Evolutionary conservation across 2,329 filamentous ascomycete genomes (phyloP), one percentile per base, ranked within the genome.

Genomic region (Emergomyces pasteurianus): DNA sequence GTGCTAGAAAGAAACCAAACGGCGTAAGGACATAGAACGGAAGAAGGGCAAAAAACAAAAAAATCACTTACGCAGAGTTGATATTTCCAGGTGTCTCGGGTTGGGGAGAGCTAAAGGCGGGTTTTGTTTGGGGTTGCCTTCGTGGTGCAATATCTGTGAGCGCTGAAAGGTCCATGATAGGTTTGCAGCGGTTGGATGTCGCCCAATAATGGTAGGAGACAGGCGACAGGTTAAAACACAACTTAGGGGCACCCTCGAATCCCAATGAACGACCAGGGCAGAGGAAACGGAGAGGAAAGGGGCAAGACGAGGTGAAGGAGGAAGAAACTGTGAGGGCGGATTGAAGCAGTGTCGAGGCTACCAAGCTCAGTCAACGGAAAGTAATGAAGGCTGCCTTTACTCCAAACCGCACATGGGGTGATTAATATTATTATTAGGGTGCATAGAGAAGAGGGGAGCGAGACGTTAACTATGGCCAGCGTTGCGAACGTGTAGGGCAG

Each of bases 141-240:
- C 62, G 61, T 34, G 62, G 60, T 59, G 64, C 55, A 43, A 60
- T 46, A 38, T 61, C 64, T 38, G 64, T 62, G 59, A 65, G 53
- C n/a, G 58, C 55, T 54, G 64, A 65, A 58, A 65, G 60, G 60
- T 65, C 64, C 64, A 65, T 65, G 59, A 50, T 58, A 58, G 31
- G 23, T 26, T 49, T 38, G 43, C 23, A 26, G 28, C 36, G 34
- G n/a, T 16, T 28, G 43, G 23, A 38, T 28, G 31, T 28, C 42
- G 23, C 34, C 42, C 46, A 40, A 52, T 36, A 21, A 26, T 31
- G 43, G 21, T 21, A 16, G 31, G 26, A 26, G 34, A 55, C 12
- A 7, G 31, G 1, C 21, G 54, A n/a, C 31, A 49, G 42, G 10
- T 50, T 31, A 40, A 50, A n/a, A 26, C 8, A 23, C 28, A 31